Percentiles rank a stretch among this genome's conserved stretches.
Conservation (phyloP, 495 filamentous ascomycete genomes). For the Parachaetomium inaequale region DNA sequence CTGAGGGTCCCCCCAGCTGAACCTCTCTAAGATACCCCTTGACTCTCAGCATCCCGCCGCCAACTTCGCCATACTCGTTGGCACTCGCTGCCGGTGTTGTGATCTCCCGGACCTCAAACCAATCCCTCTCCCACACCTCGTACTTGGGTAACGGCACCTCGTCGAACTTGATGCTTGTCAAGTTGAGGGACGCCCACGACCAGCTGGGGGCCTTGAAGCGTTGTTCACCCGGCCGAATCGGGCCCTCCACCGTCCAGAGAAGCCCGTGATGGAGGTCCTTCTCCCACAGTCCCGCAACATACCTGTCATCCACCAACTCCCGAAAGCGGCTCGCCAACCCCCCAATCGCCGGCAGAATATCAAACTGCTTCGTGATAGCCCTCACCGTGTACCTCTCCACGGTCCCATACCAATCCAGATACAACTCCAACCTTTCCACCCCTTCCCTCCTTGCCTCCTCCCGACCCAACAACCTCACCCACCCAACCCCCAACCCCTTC, state of each 20-base stretch:
- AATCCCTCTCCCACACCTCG: neutral
- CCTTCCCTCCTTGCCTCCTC: neutral
- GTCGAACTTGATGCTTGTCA: conserved; percentile 9
- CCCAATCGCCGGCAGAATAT: neutral
- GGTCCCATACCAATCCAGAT: neutral
- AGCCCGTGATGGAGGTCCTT: neutral
- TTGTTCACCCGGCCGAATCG: neutral
- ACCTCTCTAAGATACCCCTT: neutral
- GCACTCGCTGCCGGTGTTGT: neutral
- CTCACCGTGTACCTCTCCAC: neutral
- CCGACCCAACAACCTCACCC: neutral
- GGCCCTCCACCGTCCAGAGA: neutral
- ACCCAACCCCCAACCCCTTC: neutral
- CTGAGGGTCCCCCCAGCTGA: neutral
- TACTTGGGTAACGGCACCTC: neutral
- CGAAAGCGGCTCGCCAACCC: neutral
- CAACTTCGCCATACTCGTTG: conserved; percentile 1
- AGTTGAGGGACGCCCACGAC: conserved; percentile 6
- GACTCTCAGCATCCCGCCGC: neutral
- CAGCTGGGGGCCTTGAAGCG: neutral
- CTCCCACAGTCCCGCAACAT: neutral
- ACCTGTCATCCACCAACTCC: neutral
- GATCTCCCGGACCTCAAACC: neutral
- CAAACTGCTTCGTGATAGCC: conserved; percentile 2
- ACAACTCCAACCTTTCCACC: neutral